Evolutionary conservation across 164 flowering plant genomes (phyloP), one percentile per base, ranked within the genome.

Genomic region (Vitis labrusca): DNA sequence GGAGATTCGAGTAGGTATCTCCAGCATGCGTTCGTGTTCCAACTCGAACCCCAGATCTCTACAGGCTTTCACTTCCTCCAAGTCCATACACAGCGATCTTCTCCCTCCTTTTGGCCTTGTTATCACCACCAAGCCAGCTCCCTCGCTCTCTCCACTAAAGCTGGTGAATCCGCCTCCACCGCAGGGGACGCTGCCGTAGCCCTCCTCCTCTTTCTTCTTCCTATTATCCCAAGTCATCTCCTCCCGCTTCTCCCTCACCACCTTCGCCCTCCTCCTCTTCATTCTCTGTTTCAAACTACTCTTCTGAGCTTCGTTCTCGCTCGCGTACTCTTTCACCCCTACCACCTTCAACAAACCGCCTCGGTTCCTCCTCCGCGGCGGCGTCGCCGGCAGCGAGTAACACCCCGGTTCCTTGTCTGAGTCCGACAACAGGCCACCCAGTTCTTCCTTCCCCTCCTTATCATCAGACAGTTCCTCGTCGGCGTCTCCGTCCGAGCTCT

Each of bases 31-130:
- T 61, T 83, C 79, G 44, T 82, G 84, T 50, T 86, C 86, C 71
- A 89, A 67, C 68, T 88, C 90, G 17, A 90, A 86, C 44, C 94
- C 94, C 14, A 90, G 88, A 62, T 89, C 94, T 48, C 79, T 75
- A 57, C 91, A 88, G 2, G 92, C 94, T 77, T 85, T 89, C 49
- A 88, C 86, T 76, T 89, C 94, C 53, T 81, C 89, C 79, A 84
- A 58, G 64, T 84, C 89, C 94, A 89, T 85, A 27, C 85, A 80
- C 83, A 88, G 53, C 2, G 84, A 74, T 59, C 84, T 80, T 56
- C 73, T 75, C 52, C 90, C 91, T 59, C 90, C 89, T 37, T 83
- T 86, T 0, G 94, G 84, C 80, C 78, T 80, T 0, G 90, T 82
- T 10, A 85, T 81, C 79, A 85, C 80, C 78, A 76, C 54, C 56